phyloP scores from a whole-genome alignment of 208 protist genomes.

The Leishmania major region DNA sequence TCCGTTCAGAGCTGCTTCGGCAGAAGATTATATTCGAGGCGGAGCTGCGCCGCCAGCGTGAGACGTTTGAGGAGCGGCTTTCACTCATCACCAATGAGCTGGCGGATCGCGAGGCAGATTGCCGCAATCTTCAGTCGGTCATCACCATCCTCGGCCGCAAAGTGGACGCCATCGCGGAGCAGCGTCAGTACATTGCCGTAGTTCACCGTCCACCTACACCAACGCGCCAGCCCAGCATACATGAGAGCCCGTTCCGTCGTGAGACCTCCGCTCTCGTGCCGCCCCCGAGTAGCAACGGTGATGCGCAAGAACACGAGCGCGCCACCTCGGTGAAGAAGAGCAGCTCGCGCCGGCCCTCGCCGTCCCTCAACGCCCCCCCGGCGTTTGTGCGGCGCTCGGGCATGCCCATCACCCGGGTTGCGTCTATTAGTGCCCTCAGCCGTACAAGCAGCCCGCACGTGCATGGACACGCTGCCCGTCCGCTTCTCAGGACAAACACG shows the following conservation, averaged over 20 bases:
- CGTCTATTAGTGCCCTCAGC: slow-evolving; percentile 32
- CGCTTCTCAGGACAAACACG: slow-evolving; percentile 27
- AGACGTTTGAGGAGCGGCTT: slow-evolving; percentile 77
- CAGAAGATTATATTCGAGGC: slow-evolving; percentile 91
- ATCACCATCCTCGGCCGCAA: slow-evolving; percentile 90
- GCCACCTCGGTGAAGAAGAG: slow-evolving; percentile 9
- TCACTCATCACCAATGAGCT: slow-evolving; percentile 62
- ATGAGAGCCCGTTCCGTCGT: slow-evolving; percentile 22
- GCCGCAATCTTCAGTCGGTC: slow-evolving; percentile 87
- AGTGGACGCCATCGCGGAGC: slow-evolving; percentile 63
- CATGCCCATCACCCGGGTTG: slow-evolving; percentile 18
- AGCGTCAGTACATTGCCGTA: slow-evolving; percentile 28
- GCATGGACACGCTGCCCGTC: slow-evolving; percentile 17
- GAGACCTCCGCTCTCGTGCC: slow-evolving; percentile 8
- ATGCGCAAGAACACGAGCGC: slow-evolving; percentile 14
- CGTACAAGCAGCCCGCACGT: slow-evolving; percentile 47
- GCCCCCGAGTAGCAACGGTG: not conserved
- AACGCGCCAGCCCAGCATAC: slow-evolving; percentile 25
- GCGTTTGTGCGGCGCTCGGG: slow-evolving; percentile 1
- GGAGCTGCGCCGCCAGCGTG: slow-evolving; percentile 82
- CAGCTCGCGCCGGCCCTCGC: slow-evolving; percentile 32
- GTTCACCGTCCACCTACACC: slow-evolving; percentile 55
- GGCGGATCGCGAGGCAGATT: slow-evolving; percentile 86
- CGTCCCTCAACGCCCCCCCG: slow-evolving; percentile 26
- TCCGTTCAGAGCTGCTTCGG: slow-evolving; percentile 84